Conservation (phyloP, 2,329 filamentous ascomycete genomes). For the Pseudocercospora musae region DNA sequence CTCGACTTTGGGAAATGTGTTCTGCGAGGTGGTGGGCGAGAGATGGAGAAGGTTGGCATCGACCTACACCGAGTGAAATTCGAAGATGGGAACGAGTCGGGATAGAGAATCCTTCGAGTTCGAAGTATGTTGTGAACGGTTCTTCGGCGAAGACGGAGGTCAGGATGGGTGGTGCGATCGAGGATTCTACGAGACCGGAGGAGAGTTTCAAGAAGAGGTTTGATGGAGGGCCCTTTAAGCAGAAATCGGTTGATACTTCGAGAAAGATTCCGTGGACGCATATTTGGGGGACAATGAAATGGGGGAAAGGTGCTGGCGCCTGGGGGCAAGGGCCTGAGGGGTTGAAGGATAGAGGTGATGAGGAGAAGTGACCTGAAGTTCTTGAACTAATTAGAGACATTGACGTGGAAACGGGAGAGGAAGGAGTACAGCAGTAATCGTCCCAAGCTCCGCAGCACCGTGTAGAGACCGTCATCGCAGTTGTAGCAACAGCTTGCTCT, state of each 20-base stretch:
- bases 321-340: slow-evolving; percentile 53
- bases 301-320: slow-evolving; percentile 52
- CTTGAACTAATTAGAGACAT: neutral
- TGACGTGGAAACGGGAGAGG: neutral
- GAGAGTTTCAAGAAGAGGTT: slow-evolving; percentile 43
- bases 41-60: slow-evolving; percentile 62
- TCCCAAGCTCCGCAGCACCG: neutral
- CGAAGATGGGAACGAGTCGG: slow-evolving; percentile 61
- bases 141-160: slow-evolving; percentile 17
- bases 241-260: slow-evolving; percentile 41
- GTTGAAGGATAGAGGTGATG: slow-evolving; percentile 39
- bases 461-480: neutral
- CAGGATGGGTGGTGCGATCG: slow-evolving; percentile 20
- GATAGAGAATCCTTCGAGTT: neutral
- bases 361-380: slow-evolving; percentile 25
- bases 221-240: slow-evolving; percentile 43
- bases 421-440: neutral
- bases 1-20: slow-evolving; percentile 80
- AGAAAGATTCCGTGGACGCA: slow-evolving; percentile 53
- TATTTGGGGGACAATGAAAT: slow-evolving; percentile 53
- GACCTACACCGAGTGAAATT: slow-evolving; percentile 60
- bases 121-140: neutral
- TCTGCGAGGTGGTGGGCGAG: slow-evolving; percentile 68
- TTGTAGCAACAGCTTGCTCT: neutral
- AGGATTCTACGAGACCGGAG: slow-evolving; percentile 33